Evolutionary conservation across 1,284 basidiomycete genomes (phyloP).

Genomic region (Hypsizygus ulmarius): DNA sequence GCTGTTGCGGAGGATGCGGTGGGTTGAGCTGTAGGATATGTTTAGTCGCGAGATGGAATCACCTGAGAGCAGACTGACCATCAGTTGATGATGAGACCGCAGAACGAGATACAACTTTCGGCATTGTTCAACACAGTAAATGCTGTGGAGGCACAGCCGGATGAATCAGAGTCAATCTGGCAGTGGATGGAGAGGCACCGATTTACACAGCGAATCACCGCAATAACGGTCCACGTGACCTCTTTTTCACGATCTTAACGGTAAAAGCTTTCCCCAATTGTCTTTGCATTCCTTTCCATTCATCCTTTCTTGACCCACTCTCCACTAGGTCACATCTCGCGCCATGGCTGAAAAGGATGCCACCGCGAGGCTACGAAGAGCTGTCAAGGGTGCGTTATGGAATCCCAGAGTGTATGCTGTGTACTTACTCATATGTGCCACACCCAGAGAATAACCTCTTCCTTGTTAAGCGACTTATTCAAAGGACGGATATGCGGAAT

Average conservation of each 20-base stretch:
- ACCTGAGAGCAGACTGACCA: conserved; percentile 42
- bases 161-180: conserved; percentile 6
- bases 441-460: conserved; percentile 85
- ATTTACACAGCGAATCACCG: conserved; percentile 17
- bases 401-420: conserved; percentile 7
- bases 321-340: conserved; percentile 22
- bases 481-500: conserved; percentile 84
- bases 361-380: conserved; percentile 68
- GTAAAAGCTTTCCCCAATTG: conserved; percentile 13
- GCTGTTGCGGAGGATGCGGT: conserved; percentile 76
- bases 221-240: conserved; percentile 18
- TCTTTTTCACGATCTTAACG: conserved; percentile 19
- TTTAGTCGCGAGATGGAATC: conserved; percentile 8
- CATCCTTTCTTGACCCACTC: conserved; percentile 25
- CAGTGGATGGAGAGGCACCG: conserved; percentile 16
- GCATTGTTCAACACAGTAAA: conserved; percentile 43
- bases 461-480: conserved; percentile 79
- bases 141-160: conserved; percentile 6
- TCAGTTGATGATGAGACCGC: conserved; percentile 79
- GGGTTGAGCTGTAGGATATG: conserved; percentile 54
- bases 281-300: conserved; percentile 9
- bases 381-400: conserved; percentile 63
- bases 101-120: conserved; percentile 79
- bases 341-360: conserved; percentile 80
- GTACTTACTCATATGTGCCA: conserved; percentile 19